These are phyloP conservation scores for Fistulinella prunicolor DNA, from an alignment of 768 basidiomycete species.

Conservation along the genomic window DNA sequence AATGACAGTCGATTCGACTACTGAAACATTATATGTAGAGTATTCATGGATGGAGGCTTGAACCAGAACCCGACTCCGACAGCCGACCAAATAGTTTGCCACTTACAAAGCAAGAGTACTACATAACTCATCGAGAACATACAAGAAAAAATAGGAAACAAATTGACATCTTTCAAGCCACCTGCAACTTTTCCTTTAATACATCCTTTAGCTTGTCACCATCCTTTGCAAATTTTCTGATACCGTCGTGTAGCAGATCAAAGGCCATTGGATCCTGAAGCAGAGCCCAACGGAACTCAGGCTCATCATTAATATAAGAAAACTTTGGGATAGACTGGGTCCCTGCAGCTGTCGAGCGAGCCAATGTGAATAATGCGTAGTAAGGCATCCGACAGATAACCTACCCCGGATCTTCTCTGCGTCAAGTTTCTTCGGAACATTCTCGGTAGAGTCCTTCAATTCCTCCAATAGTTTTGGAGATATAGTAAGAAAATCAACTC, in stretches of 20 bases:
- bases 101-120: no score
- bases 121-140: no score
- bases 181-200: slow-evolving; percentile 60
- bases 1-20: not conserved
- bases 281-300: slow-evolving; percentile 90
- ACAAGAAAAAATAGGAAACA: no score
- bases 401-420: slow-evolving; percentile 45
- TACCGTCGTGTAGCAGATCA: slow-evolving; percentile 95
- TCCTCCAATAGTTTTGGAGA: slow-evolving; percentile 84
- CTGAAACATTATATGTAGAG: no score
- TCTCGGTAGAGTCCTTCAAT: slow-evolving; percentile 68
- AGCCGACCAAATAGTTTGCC: no score
- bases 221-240: slow-evolving; percentile 95
- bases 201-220: slow-evolving; percentile 80
- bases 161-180: not conserved
- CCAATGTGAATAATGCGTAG: not conserved
- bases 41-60: no score
- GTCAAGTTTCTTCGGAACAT: slow-evolving; percentile 83
- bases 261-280: slow-evolving; percentile 92
- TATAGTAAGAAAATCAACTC: slow-evolving; percentile 96
- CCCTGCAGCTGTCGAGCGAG: slow-evolving; percentile 42
- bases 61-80: no score
- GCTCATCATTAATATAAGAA: slow-evolving; percentile 82
- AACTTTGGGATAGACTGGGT: slow-evolving; percentile 72
- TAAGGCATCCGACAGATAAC: slow-evolving; percentile 11